These are phyloP conservation scores for Xylaria flabelliformis DNA, from an alignment of 495 filamentous ascomycete genomes.

Conservation along the genomic window DNA sequence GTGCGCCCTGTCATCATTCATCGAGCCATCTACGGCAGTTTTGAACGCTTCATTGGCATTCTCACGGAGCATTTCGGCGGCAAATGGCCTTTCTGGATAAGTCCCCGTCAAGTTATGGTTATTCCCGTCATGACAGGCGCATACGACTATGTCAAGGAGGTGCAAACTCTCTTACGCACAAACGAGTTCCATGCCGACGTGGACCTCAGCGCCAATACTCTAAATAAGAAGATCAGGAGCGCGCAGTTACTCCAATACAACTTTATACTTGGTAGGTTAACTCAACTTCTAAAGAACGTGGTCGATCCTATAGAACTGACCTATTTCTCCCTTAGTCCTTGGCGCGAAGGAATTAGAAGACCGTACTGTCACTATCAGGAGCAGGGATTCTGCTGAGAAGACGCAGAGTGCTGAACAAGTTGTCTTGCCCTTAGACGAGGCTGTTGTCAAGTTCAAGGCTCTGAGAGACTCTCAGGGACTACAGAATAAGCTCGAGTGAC, in stretches of 20 bases:
- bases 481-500: constrained; percentile 27
- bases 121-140: constrained; percentile 87
- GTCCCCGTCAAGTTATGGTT: constrained; percentile 88
- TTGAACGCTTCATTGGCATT: constrained; percentile 95
- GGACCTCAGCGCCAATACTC: constrained; percentile 87
- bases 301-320: neutral
- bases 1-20: constrained; percentile 97
- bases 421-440: constrained; percentile 72
- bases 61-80: constrained; percentile 93
- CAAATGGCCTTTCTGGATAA: constrained; percentile 99
- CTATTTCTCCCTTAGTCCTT: constrained; percentile 56
- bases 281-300: neutral
- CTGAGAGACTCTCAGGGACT: constrained; percentile 61
- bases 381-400: constrained; percentile 63
- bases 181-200: constrained; percentile 80
- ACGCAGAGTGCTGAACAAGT: constrained; percentile 64
- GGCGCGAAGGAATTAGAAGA: constrained; percentile 69
- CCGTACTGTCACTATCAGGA: constrained; percentile 72
- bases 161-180: constrained; percentile 65
- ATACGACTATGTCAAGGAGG: constrained; percentile 86
- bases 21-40: constrained; percentile 89
- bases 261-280: constrained; percentile 76
- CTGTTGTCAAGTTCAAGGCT: constrained; percentile 62
- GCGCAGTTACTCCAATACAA: constrained; percentile 91
- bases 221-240: constrained; percentile 94